Conservation (phyloP, 768 basidiomycete genomes). For the Hydnomerulius pinastri region DNA sequence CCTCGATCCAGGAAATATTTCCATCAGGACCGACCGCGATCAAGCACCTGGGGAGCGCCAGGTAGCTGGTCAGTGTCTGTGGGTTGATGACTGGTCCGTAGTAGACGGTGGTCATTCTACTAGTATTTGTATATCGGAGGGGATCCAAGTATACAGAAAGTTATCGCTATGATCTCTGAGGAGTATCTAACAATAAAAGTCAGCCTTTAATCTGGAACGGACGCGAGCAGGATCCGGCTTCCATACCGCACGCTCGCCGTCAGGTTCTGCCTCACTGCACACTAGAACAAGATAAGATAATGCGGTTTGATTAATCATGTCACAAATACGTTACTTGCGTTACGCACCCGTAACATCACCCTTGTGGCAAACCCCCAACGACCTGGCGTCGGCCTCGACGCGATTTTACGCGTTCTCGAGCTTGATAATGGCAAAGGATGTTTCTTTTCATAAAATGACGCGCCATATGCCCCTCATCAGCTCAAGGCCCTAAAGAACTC, state of each 20-base stretch:
- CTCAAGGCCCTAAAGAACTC: too few relatives aligned
- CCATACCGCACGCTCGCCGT: not conserved
- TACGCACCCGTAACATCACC: too few relatives aligned
- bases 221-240: not conserved
- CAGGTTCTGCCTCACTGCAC: not conserved
- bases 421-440: too few relatives aligned
- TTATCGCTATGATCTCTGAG: not conserved
- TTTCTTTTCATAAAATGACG: not conserved
- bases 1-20: slow-evolving; percentile 70
- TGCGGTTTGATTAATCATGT: too few relatives aligned
- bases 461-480: too few relatives aligned
- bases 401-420: too few relatives aligned
- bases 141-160: not conserved
- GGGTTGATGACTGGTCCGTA: slow-evolving; percentile 64
- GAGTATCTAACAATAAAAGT: not conserved
- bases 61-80: slow-evolving; percentile 40
- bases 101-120: slow-evolving; percentile 41
- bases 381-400: too few relatives aligned
- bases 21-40: slow-evolving; percentile 54
- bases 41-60: slow-evolving; percentile 52
- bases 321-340: too few relatives aligned
- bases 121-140: too few relatives aligned
- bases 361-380: too few relatives aligned
- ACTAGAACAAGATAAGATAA: not conserved
- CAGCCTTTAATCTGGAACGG: not conserved